Evolutionary conservation across 192 early-diverging fungal genomes (phyloP), one percentile per base, ranked within the genome.

Genomic region (Bifiguratus adelaidae): DNA sequence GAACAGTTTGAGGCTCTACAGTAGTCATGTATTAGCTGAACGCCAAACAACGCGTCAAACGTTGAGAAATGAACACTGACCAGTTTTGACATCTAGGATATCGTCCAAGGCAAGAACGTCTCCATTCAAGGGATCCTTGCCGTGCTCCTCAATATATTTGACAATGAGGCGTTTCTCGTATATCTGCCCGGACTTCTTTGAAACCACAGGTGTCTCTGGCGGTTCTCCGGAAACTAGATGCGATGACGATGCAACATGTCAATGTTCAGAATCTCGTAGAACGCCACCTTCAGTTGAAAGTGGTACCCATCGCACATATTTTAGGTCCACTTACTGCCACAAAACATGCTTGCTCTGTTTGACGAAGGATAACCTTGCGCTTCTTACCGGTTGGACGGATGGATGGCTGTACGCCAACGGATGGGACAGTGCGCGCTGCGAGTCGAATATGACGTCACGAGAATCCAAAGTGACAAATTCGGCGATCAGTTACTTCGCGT

Each of bases 201-300:
- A 93, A 38, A 95, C 70, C 21, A 99, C 95, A 3, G 95, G 93
- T 49, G 88, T 77, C 44, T 73, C 68, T 30, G 88, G 87, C 25
- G 80, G 68, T 65, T 94, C 90, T 20, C 93, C 93, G 27, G 91
- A 93, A 59, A 98, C 92, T 96, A 68, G 43, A 24, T 29, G 25
- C 29, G 6, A 38, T 9, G 19, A 60, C 15, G 15, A 26, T n/a
- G n/a, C 16, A 21, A 20, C 22, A 21, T 5, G 7, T 5, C 7
- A 5, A 8, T 5, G 16, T 21, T 21, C 38, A 20, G 22, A 21
- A 41, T 20, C 16, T 5, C 18, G 22, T 5, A n/a, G 4, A 41
- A n/a, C 7, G 38, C 22, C 18, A 41, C 18, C 38, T 21, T 7
- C 16, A 41, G 7, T 20, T 7, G n/a, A 41, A 15, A 8, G 38